Conservation (phyloP, 2,329 filamentous ascomycete species). For the Cytospora chrysosperma region DNA sequence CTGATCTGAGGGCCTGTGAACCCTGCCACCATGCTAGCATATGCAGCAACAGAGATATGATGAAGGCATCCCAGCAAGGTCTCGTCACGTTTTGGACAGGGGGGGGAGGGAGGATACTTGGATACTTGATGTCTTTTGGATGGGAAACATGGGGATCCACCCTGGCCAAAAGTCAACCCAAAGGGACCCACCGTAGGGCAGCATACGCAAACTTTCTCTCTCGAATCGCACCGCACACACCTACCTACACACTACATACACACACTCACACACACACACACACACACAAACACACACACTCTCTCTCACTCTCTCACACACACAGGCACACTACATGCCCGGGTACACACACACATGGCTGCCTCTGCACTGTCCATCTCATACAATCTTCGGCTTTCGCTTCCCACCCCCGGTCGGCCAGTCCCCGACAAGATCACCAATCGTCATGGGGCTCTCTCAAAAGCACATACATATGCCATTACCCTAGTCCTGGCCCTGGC, state of each 20-base stretch:
- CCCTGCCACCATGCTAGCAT: constrained; percentile 20
- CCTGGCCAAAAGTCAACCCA: constrained; percentile 21
- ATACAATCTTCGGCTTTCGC: constrained; percentile 15
- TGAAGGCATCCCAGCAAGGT: constrained; percentile 17
- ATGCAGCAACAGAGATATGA: constrained; percentile 22
- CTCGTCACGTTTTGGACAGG: constrained; percentile 25
- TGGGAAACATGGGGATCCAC: constrained; percentile 22
- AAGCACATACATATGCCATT: constrained; percentile 10
- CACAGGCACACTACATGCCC: no score
- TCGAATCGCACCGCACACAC: constrained; percentile 9
- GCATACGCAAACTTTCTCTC: constrained; percentile 20
- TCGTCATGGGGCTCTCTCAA: background rate
- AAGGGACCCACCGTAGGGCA: constrained; percentile 19
- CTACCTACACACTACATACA: constrained; percentile 7
- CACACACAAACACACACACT: background rate
- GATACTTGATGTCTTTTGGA: constrained; percentile 18
- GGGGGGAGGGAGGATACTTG: background rate
- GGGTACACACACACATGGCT: background rate
- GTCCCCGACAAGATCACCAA: constrained; percentile 3
- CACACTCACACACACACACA: background rate
- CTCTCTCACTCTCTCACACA: background rate
- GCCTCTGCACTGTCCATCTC: background rate
- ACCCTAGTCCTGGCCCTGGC: constrained; percentile 7
- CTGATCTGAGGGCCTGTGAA: constrained; percentile 1
- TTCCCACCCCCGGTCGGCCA: background rate